Conservation (phyloP, 768 basidiomycete genomes). For the Agrocybe praecox region DNA sequence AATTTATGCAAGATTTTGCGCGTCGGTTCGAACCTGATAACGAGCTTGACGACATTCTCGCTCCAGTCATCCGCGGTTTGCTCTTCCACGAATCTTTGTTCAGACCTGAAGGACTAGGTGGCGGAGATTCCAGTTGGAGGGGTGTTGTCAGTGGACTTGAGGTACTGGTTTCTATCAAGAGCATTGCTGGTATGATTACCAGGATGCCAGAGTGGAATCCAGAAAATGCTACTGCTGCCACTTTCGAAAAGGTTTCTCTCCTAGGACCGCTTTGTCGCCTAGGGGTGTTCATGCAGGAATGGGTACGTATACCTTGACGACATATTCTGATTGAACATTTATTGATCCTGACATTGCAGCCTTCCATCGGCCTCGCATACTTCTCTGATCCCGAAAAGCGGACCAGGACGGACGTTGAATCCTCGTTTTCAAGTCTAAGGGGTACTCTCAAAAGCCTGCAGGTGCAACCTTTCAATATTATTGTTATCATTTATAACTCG, state of each 20-base stretch:
- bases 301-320: constrained; percentile 51
- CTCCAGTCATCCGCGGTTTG: constrained; percentile 64
- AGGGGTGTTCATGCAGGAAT: constrained; percentile 87
- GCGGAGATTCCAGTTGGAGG: constrained; percentile 84
- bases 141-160: constrained; percentile 81
- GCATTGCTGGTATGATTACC: constrained; percentile 81
- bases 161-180: constrained; percentile 78
- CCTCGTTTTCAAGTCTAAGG: constrained; percentile 84
- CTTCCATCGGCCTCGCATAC: constrained; percentile 72
- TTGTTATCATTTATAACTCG: too few species aligned
- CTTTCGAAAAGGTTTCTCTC: constrained; percentile 67
- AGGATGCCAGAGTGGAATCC: constrained; percentile 78
- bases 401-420: constrained; percentile 72
- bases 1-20: constrained; percentile 83
- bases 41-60: constrained; percentile 80
- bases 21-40: constrained; percentile 78
- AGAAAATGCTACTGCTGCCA: constrained; percentile 51
- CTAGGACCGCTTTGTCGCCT: constrained; percentile 86
- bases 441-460: constrained; percentile 85
- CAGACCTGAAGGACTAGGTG: constrained; percentile 68
- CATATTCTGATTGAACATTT: neutral
- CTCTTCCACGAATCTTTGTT: constrained; percentile 68
- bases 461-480: constrained; percentile 39
- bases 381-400: constrained; percentile 87
- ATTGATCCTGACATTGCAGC: constrained; percentile 45